Evolutionary conservation across 2,329 filamentous ascomycete genomes (phyloP), one percentile per base, ranked within the genome.

Genomic region (Penicillium decumbens): DNA sequence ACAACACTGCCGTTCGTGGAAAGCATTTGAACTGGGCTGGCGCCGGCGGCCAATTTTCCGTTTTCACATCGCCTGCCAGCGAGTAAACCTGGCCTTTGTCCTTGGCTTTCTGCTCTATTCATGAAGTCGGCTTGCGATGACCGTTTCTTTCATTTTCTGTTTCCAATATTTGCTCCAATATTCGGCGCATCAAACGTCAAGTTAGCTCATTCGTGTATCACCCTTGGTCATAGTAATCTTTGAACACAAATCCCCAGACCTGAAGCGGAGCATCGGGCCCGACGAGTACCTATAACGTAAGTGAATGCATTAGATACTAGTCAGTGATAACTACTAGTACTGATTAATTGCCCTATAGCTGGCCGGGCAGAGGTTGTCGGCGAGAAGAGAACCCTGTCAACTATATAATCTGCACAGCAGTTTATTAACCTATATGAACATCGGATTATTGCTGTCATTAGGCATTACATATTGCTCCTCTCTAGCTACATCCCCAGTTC

Each of bases 1-100:
- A 95, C 63, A 95, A 95, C 74, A 87, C 84, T 10, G 90, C 89
- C 37, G 81, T 93, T 25, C 80, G 83, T 27, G 88, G 82, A 37
- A 84, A 86, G 72, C 83, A 84, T 68, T 77, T 96, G 38, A 78
- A 83, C 29, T 89, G 80, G 71, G 88, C 87, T n/a, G 88, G 88
- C 38, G 86, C 86, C n/a, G 91, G 92, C 57, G 90, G 90, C 4
- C 91, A 96, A 65, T 96, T 72, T 60, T 74, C 71, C 9, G 65
- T 74, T 12, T 65, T 74, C 43, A 72, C 71, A 2, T 69, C 62
- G 38, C 60, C 65, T 30, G 61, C 57, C 12, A 55, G 41, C 32
- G 23, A 51, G 33, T 64, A 40, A 60, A 40, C n/a, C 30, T 33
- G 33, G n/a, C 23, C 29, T 35, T 32, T 35, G 24, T 12, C 25